Conservation (phyloP, 805 yeast genomes). For the Lipomyces orientalis region DNA sequence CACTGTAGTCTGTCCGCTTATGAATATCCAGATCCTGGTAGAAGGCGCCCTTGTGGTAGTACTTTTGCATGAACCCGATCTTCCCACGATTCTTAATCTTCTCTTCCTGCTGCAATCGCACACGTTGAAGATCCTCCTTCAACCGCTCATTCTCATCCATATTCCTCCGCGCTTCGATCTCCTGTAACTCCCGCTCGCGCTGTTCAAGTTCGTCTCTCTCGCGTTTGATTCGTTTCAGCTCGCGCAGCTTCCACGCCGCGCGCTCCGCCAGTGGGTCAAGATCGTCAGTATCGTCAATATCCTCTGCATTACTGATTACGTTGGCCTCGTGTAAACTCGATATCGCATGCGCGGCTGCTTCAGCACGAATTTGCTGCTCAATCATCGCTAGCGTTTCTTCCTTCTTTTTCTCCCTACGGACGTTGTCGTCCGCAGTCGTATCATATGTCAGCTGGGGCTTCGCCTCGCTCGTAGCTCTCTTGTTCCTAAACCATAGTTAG, state of each 20-base stretch:
- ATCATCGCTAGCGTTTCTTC: slow-evolving; percentile 40
- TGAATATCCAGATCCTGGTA: slow-evolving; percentile 44
- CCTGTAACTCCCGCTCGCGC: slow-evolving; percentile 48
- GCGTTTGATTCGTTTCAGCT: slow-evolving; percentile 48
- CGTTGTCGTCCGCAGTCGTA: slow-evolving; percentile 12
- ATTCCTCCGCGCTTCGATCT: slow-evolving; percentile 43
- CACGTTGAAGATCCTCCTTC: slow-evolving; percentile 32
- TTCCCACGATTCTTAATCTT: slow-evolving; percentile 21
- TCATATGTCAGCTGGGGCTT: slow-evolving; percentile 5
- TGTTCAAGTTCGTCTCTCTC: slow-evolving; percentile 47
- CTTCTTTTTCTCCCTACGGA: slow-evolving; percentile 14
- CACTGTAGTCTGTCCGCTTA: slow-evolving; percentile 43
- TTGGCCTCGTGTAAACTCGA: slow-evolving; percentile 39
- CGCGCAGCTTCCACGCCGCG: slow-evolving; percentile 52
- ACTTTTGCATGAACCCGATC: slow-evolving; percentile 40
- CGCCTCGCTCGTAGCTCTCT: slow-evolving; percentile 23
- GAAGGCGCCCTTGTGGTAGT: slow-evolving; percentile 47
- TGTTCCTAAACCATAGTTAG: slow-evolving; percentile 22
- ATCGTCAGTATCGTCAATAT: slow-evolving; percentile 65
- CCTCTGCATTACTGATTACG: slow-evolving; percentile 42
- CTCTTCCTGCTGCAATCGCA: slow-evolving; percentile 33
- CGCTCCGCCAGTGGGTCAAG: slow-evolving; percentile 57
- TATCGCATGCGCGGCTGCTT: slow-evolving; percentile 38
- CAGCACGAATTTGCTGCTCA: slow-evolving; percentile 43
- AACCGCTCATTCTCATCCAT: slow-evolving; percentile 42